These are phyloP conservation scores for Lolium perenne DNA, from an alignment of 176 grass and related monocot species.

Conservation along the genomic window DNA sequence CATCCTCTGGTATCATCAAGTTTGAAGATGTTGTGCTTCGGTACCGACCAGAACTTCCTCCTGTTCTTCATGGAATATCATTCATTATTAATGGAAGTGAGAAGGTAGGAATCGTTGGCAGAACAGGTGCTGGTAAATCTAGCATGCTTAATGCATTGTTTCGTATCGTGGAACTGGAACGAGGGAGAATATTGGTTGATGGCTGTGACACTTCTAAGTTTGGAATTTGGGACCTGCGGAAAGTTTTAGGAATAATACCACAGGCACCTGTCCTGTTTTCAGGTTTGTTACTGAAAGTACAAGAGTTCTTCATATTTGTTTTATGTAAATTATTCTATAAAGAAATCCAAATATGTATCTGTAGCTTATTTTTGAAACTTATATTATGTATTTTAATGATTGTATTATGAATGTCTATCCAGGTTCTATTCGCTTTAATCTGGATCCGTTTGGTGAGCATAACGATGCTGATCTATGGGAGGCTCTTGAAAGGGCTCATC, in stretches of 20 bases:
- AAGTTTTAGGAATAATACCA: slow-evolving; percentile 97
- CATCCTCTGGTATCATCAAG: slow-evolving; percentile 77
- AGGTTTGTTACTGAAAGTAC: slow-evolving; percentile 61
- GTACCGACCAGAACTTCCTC: slow-evolving; percentile 92
- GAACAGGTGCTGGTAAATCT: slow-evolving; percentile 97
- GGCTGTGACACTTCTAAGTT: slow-evolving; percentile 82
- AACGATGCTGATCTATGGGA: slow-evolving; percentile 99
- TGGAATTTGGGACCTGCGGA: slow-evolving; percentile 96
- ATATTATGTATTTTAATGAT: background rate
- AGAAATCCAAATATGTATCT: slow-evolving; percentile 3
- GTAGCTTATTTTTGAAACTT: slow-evolving; percentile 9
- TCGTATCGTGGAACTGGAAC: slow-evolving; percentile 90
- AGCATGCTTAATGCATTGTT: slow-evolving; percentile 99
- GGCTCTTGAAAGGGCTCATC: slow-evolving; percentile 94
- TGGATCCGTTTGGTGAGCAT: slow-evolving; percentile 98
- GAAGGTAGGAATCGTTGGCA: slow-evolving; percentile 95
- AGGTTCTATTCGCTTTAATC: slow-evolving; percentile 97
- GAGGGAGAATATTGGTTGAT: slow-evolving; percentile 83
- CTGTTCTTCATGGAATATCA: slow-evolving; percentile 96
- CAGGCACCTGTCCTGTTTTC: slow-evolving; percentile 96
- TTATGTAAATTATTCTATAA: slow-evolving; percentile 9
- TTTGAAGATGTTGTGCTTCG: slow-evolving; percentile 94
- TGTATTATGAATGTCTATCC: slow-evolving; percentile 28
- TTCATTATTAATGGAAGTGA: slow-evolving; percentile 94
- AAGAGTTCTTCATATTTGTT: background rate